Percentiles rank a stretch among this genome's conserved stretches.
phyloP scores from a whole-genome alignment of 148 eudicot genomes.

The Rheum nobile region DNA sequence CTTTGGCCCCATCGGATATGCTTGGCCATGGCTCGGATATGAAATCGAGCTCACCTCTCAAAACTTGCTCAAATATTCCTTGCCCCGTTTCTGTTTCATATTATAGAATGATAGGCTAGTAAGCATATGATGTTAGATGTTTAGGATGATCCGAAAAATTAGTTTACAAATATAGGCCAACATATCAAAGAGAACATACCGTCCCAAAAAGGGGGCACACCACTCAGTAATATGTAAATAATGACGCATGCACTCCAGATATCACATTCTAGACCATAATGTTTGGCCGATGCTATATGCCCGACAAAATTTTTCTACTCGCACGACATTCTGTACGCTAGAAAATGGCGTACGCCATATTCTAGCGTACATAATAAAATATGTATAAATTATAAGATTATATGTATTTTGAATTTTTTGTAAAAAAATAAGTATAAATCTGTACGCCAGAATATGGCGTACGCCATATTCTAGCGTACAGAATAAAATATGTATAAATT shows the following conservation, averaged over 20 bases:
- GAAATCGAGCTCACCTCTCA: constrained; percentile 19
- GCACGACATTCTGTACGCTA: no score
- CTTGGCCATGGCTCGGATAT: constrained; percentile 20
- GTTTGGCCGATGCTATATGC: no score
- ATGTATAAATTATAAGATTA: no score
- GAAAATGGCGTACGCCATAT: no score
- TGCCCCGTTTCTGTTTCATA: constrained; percentile 13
- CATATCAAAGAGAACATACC: background rate
- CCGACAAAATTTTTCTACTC: no score
- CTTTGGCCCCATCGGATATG: constrained; percentile 19
- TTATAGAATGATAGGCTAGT: background rate
- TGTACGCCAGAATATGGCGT: no score
- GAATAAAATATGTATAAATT: no score
- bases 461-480: no score
- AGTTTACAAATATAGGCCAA: background rate
- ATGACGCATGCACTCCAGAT: constrained; percentile 5
- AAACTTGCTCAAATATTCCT: constrained; percentile 16
- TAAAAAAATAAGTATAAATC: no score
- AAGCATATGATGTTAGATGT: background rate
- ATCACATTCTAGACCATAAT: background rate
- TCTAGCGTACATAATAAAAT: no score
- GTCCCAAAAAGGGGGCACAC: constrained; percentile 6
- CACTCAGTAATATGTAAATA: background rate
- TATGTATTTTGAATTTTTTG: no score
- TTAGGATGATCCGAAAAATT: background rate